phyloP scores from a whole-genome alignment of 176 grass and related monocot genomes.

The Oropetium thomaeum region DNA sequence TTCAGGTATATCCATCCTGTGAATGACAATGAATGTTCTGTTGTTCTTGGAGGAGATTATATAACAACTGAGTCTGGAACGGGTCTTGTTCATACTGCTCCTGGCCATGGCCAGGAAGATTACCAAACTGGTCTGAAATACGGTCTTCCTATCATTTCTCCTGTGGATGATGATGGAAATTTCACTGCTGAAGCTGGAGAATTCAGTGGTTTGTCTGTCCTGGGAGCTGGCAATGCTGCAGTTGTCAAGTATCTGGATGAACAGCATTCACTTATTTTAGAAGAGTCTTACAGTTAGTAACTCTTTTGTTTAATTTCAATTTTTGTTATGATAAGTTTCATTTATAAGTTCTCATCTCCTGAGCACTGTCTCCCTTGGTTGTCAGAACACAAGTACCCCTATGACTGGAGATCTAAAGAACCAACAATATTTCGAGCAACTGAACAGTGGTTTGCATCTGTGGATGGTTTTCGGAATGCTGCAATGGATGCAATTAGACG shows the following conservation, averaged over 20 bases:
- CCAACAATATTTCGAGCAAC: conserved; percentile 98
- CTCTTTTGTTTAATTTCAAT: conserved; percentile 6
- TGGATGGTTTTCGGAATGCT: conserved; percentile 90
- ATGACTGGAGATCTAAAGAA: conserved; percentile 99
- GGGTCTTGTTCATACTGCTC: conserved; percentile 98
- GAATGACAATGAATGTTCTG: conserved; percentile 79
- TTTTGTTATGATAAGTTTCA: conserved; percentile 5
- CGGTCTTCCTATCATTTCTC: conserved; percentile 85
- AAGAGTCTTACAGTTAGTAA: conserved; percentile 95
- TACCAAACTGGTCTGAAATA: conserved; percentile 92
- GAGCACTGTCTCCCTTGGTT: conserved; percentile 20
- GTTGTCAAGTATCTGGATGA: conserved; percentile 77
- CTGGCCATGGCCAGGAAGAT: conserved; percentile 98
- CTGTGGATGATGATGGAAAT: conserved; percentile 87
- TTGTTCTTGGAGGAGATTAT: conserved; percentile 92
- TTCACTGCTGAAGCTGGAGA: conserved; percentile 90
- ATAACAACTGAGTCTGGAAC: conserved; percentile 97
- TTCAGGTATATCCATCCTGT: conserved; percentile 84
- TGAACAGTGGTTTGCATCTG: conserved; percentile 97
- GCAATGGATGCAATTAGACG: conserved; percentile 88
- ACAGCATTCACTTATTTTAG: conserved; percentile 66
- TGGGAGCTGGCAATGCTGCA: conserved; percentile 78
- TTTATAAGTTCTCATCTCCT: conserved; percentile 28
- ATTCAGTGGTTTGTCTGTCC: conserved; percentile 78
- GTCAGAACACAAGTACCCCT: conserved; percentile 97